Base-by-base conservation (phyloP, 805 yeast genomes). In the Ogataea kodamae region DNA sequence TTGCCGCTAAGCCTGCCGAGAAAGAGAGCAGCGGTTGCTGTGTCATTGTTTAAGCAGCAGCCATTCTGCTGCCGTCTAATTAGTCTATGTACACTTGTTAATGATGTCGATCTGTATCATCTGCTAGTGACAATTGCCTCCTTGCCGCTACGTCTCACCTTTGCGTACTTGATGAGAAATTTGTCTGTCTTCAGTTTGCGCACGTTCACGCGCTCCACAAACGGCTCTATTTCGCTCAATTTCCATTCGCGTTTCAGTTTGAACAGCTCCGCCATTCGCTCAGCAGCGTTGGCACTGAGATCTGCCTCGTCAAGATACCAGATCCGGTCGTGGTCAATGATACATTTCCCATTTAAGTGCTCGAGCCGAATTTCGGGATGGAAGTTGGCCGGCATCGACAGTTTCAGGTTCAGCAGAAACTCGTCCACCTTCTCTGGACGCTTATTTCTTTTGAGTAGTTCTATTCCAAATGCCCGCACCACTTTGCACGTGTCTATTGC, bases 141-240 rank as follows among this genome's bases (percentile, higher is more conserved):
- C 33, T 62, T 64, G 8, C 76, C 81, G 4, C 61, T 51, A 28
- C 64, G 67, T 45, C 65, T 67, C 45, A 74, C 71, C 30, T 71
- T 65, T 1, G 87, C 85, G 52, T 61, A 77, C 51, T 81, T 81
- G 70, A 78, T 64, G 19, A 78, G 61, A 43, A 78, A 76, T 30
- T 62, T 69, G 18, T 80, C 87, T 11, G 69, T 57, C 54, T 74
- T 79, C 19, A 72, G 36, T 7, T 69, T 70, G 36, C 71, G 72
- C 2, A 59, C 58, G 50, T 80, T 76, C 19, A 82, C 54, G 24
- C 78, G 81, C 11, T 67, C 70, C 9, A 87, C 57, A 47, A 74
- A 80, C 6, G 92, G 89, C 25, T 57, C 64, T 3, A 83, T 64
- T 17, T 81, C 88, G 0, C 63, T 62, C n/a, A 80, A 37, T 0